These are phyloP conservation scores for Linderina pennispora DNA, from an alignment of 192 early-diverging fungal species.

Conservation along the genomic window DNA sequence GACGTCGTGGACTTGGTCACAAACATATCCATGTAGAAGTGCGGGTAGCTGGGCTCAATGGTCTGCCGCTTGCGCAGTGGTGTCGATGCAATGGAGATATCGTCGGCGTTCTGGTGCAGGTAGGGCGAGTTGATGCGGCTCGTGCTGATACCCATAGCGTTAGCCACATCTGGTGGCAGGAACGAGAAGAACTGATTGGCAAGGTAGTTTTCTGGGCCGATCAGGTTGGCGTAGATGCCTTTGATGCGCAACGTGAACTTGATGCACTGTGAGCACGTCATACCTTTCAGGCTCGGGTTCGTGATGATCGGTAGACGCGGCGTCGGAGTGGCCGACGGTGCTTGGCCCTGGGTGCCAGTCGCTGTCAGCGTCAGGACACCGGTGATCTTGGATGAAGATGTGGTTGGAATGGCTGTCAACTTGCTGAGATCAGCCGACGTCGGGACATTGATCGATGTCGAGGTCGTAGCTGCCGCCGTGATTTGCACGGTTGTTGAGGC, in stretches of 20 bases:
- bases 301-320: no score
- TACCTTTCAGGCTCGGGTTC: constrained; percentile 26
- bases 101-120: constrained; percentile 23
- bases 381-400: background rate
- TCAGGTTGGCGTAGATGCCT: constrained; percentile 40
- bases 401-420: constrained; percentile 14
- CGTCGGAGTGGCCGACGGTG: no score
- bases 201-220: constrained; percentile 40
- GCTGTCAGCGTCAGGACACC: background rate
- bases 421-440: constrained; percentile 41
- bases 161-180: constrained; percentile 24
- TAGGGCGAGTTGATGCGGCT: constrained; percentile 31
- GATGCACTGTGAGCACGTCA: constrained; percentile 38
- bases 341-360: constrained; percentile 9
- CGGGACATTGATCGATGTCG: constrained; percentile 18
- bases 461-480: background rate
- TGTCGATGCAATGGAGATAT: constrained; percentile 5
- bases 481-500: background rate
- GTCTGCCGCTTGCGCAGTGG: constrained; percentile 9
- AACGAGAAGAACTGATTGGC: constrained; percentile 40
- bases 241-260: constrained; percentile 33
- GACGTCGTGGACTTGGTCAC: constrained; percentile 26
- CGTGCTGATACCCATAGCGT: constrained; percentile 27
- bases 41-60: constrained; percentile 4
- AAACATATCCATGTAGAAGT: constrained; percentile 42